Percentiles rank a stretch among this genome's conserved stretches.
Evolutionary conservation across 2,329 filamentous ascomycete genomes (phyloP).

Genomic region (Phyllachora maydis): DNA sequence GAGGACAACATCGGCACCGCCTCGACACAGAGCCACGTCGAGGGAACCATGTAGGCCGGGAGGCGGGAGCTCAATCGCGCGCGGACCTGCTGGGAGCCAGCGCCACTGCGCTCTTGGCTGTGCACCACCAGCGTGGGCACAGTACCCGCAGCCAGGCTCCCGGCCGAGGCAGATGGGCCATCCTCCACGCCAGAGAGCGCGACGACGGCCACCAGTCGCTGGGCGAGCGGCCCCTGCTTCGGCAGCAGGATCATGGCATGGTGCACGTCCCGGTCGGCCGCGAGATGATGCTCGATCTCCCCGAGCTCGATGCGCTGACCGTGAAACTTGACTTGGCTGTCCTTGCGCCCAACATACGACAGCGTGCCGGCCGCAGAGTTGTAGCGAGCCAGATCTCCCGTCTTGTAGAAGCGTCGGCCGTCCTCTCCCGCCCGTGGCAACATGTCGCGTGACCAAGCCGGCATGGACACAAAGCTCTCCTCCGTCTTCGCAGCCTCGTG

Average conservation of each 20-base stretch:
- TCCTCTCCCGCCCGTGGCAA: background rate
- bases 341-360: slow-evolving; percentile 18
- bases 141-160: too few species aligned
- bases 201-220: slow-evolving; percentile 10
- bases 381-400: slow-evolving; percentile 19
- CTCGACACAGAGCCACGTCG: slow-evolving; percentile 9
- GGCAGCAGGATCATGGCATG: slow-evolving; percentile 15
- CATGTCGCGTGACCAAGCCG: slow-evolving; percentile 12
- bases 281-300: slow-evolving; percentile 30
- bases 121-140: too few species aligned
- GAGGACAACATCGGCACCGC: slow-evolving; percentile 9
- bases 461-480: slow-evolving; percentile 20
- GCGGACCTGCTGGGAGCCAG: slow-evolving; percentile 8
- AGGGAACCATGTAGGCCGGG: slow-evolving; percentile 15
- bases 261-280: slow-evolving; percentile 34
- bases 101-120: too few species aligned
- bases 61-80: slow-evolving; percentile 12
- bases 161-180: too few species aligned
- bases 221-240: slow-evolving; percentile 8
- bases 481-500: slow-evolving; percentile 16
- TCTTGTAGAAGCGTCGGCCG: slow-evolving; percentile 16
- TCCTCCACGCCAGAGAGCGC: slow-evolving; percentile 3
- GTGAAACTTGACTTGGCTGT: slow-evolving; percentile 3
- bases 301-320: slow-evolving; percentile 10
- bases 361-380: slow-evolving; percentile 10